Evolutionary conservation across 306 rosid genomes (phyloP).

Genomic region (Citrullus mucosospermus): DNA sequence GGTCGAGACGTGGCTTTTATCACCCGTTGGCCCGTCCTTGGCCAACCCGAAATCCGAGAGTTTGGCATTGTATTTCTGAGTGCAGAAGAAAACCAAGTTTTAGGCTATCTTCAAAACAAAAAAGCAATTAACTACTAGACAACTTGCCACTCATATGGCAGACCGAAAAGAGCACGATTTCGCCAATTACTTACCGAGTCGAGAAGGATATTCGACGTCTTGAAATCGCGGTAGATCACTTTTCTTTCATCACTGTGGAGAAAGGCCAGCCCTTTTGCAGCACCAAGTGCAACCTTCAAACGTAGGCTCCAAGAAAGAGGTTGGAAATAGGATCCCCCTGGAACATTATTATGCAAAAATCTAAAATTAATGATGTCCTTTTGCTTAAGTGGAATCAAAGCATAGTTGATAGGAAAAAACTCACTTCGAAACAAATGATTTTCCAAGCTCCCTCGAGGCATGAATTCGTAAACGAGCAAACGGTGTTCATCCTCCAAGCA

Average conservation of each 20-base stretch:
- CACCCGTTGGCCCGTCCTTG: conserved; percentile 60
- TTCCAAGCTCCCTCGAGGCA: conserved; percentile 70
- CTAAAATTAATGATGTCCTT: background rate
- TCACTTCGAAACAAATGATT: conserved; percentile 64
- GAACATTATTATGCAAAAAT: background rate
- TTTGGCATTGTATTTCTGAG: conserved; percentile 42
- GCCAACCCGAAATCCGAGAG: conserved; percentile 75
- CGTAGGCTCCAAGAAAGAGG: conserved; percentile 68
- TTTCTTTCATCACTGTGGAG: conserved; percentile 37
- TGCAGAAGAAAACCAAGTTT: conserved; percentile 8
- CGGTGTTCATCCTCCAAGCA: conserved; percentile 61
- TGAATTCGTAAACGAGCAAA: conserved; percentile 51
- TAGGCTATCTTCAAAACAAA: background rate
- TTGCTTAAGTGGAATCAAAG: background rate
- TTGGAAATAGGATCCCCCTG: conserved; percentile 62
- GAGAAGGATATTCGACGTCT: conserved; percentile 51
- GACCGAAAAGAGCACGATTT: background rate
- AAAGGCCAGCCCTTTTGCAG: conserved; percentile 65
- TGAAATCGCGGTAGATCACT: conserved; percentile 59
- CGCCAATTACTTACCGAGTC: conserved; percentile 38
- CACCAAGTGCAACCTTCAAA: conserved; percentile 55
- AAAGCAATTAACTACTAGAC: background rate
- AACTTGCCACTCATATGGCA: background rate
- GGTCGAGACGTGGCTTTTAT: conserved; percentile 54
- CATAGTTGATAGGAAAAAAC: background rate